Conservation (phyloP, 2,329 filamentous ascomycete genomes). For the Penicillium sp. region DNA sequence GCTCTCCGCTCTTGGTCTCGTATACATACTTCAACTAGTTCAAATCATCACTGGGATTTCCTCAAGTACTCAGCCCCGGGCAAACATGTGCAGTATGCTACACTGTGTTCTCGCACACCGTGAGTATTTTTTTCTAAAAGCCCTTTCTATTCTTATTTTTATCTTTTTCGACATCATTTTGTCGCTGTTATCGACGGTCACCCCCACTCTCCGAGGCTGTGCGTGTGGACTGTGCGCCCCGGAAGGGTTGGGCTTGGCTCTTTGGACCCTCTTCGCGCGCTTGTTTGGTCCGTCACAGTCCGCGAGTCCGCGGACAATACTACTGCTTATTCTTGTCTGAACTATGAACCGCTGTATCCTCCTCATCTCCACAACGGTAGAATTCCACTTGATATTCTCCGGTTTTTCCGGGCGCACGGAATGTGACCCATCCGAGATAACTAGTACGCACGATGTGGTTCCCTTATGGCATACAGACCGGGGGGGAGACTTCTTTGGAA, state of each 20-base stretch:
- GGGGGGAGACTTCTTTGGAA: not conserved
- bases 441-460: not conserved
- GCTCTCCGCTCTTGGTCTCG: not conserved
- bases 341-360: not conserved
- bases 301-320: not conserved
- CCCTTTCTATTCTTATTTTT: too few species aligned
- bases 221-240: constrained; percentile 13
- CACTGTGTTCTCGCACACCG: too few species aligned
- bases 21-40: not conserved
- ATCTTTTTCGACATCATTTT: not conserved
- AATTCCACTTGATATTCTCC: not conserved
- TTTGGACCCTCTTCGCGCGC: not conserved
- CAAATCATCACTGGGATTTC: not conserved
- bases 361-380: not conserved
- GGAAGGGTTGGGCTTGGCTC: constrained; percentile 4
- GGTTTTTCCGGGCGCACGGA: constrained; percentile 1
- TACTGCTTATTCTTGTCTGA: not conserved
- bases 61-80: constrained; percentile 1
- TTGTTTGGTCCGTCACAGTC: not conserved
- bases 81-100: too few species aligned
- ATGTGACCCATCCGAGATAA: not conserved
- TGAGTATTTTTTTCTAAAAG: too few species aligned
- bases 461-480: not conserved
- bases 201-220: constrained; percentile 7
- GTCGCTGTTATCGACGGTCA: not conserved